These are phyloP conservation scores for Tolypocladium ovalisporum DNA, from an alignment of 2,329 filamentous ascomycete species.

Conservation along the genomic window DNA sequence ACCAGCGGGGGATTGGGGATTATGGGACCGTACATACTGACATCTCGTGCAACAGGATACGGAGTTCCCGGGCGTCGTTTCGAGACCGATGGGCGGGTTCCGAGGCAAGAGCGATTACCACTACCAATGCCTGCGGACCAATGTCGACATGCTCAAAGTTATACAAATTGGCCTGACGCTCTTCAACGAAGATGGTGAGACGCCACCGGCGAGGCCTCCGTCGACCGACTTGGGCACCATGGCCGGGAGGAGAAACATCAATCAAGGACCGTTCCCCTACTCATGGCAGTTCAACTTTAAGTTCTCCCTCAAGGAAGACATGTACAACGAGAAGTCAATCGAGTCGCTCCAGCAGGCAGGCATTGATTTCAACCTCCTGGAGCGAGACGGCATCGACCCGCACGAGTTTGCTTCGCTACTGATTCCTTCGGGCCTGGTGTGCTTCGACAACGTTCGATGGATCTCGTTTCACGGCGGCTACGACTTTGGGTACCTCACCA, in stretches of 20 bases:
- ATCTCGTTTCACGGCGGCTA: conserved; percentile 97
- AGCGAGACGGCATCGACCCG: conserved; percentile 83
- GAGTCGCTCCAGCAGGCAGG: conserved; percentile 82
- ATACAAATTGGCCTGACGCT: conserved; percentile 94
- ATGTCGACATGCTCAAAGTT: conserved; percentile 94
- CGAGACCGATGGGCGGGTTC: conserved; percentile 89
- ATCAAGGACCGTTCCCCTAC: conserved; percentile 55
- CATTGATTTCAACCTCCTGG: conserved; percentile 80
- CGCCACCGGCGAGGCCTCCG: conserved; percentile 60
- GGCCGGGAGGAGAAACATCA: conserved; percentile 27
- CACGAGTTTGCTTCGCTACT: conserved; percentile 80
- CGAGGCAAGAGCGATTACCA: conserved; percentile 95
- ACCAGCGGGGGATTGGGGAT: neutral
- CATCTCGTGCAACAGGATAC: conserved; percentile 56
- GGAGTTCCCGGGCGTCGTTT: conserved; percentile 96
- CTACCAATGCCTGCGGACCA: conserved; percentile 93
- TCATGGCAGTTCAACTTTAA: conserved; percentile 99
- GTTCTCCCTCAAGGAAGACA: conserved; percentile 88
- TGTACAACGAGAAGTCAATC: conserved; percentile 95
- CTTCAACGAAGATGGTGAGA: conserved; percentile 83
- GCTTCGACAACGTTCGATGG: conserved; percentile 84
- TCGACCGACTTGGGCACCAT: conserved; percentile 28
- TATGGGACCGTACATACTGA: neutral
- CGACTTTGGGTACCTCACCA: conserved; percentile 95
- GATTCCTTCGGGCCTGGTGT: conserved; percentile 84